Conservation (phyloP, 2,329 filamentous ascomycete genomes). For the Claviceps fusiformis region DNA sequence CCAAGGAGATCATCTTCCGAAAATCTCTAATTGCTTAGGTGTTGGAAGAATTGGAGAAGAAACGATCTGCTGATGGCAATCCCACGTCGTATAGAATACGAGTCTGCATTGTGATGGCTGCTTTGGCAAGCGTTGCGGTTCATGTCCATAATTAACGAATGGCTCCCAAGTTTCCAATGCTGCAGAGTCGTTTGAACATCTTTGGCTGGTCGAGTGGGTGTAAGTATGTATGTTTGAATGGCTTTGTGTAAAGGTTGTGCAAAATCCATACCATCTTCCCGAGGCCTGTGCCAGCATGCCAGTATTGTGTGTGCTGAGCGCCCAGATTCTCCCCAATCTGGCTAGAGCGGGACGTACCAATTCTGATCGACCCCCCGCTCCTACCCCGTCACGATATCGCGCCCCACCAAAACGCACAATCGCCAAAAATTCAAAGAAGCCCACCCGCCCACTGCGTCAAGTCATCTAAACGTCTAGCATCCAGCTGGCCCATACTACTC, state of each 20-base stretch:
- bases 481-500: conserved; percentile 10
- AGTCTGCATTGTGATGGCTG: background rate
- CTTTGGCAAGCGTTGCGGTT: too few relatives aligned
- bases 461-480: conserved; percentile 11
- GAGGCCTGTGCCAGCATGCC: background rate
- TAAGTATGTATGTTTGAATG: background rate
- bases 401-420: conserved; percentile 34
- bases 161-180: background rate
- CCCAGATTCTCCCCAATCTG: background rate
- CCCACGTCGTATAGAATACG: background rate
- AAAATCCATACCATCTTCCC: background rate
- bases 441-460: conserved; percentile 13
- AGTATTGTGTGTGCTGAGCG: background rate
- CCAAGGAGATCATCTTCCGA: background rate
- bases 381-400: conserved; percentile 9
- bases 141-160: too few relatives aligned
- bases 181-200: background rate
- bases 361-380: conserved; percentile 1
- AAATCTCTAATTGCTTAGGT: background rate
- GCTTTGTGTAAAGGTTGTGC: background rate
- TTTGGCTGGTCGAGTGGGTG: background rate
- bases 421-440: conserved; percentile 28
- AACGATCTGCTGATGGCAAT: background rate
- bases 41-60: background rate
- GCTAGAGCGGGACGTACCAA: background rate